phyloP scores from a whole-genome alignment of 768 basidiomycete genomes.

The Suillus tomentosus region DNA sequence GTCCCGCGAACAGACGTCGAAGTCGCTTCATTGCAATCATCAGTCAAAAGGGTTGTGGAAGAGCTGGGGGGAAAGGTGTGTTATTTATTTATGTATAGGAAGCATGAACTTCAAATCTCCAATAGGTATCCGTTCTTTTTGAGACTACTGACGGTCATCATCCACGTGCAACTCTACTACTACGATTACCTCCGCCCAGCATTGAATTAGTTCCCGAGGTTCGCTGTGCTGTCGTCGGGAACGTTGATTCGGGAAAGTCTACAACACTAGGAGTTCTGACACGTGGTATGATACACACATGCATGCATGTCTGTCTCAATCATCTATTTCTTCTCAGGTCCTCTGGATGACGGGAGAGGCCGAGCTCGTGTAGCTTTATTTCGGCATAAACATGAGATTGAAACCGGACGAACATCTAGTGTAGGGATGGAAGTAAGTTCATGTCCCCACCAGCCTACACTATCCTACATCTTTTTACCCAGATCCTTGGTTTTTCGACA shows the following conservation, averaged over 20 bases:
- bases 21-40: conserved; percentile 45
- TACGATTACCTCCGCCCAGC: conserved; percentile 75
- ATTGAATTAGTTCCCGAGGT: conserved; percentile 87
- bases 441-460: neutral
- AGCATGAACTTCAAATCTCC: conserved; percentile 6
- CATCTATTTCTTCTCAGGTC: conserved; percentile 43
- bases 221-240: conserved; percentile 94
- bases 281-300: conserved; percentile 55
- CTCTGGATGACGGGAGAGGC: conserved; percentile 80
- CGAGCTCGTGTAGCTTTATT: conserved; percentile 87
- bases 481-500: conserved; percentile 89
- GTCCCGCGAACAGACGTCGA: conserved; percentile 51
- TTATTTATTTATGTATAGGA: neutral
- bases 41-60: conserved; percentile 55
- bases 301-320: conserved; percentile 19
- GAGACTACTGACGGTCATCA: conserved; percentile 42
- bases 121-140: conserved; percentile 59
- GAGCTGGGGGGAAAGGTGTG: conserved; percentile 81
- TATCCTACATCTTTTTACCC: conserved; percentile 2
- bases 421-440: conserved; percentile 93
- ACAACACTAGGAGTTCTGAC: conserved; percentile 95
- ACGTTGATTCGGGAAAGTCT: conserved; percentile 92
- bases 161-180: conserved; percentile 59
- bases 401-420: conserved; percentile 92
- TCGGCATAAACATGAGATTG: conserved; percentile 96